A percentile compares a stretch with the other conserved stretches of the same genome.
These are phyloP conservation scores for Populus nigra DNA, from an alignment of 345 rosid species.

Conservation along the genomic window DNA sequence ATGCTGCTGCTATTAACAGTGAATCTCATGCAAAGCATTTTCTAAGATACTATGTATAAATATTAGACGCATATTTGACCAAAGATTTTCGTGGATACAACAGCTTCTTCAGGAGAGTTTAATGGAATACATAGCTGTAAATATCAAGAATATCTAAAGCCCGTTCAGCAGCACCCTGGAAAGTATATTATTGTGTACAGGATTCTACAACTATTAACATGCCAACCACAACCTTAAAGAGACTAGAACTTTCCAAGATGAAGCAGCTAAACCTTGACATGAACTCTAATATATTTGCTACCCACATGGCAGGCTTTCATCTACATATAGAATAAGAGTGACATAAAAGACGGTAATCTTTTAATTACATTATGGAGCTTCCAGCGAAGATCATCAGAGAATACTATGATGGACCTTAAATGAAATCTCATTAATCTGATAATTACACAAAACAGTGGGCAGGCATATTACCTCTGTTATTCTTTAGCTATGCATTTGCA, in stretches of 20 bases:
- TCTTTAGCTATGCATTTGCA: slow-evolving; percentile 63
- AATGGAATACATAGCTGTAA: not conserved
- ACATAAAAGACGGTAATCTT: not conserved
- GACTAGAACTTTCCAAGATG: slow-evolving; percentile 2
- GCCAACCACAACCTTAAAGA: slow-evolving; percentile 10
- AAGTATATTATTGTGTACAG: slow-evolving; percentile 14
- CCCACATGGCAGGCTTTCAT: slow-evolving; percentile 12
- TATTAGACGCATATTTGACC: not conserved
- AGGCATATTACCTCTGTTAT: slow-evolving; percentile 19
- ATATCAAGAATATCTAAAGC: slow-evolving; percentile 3
- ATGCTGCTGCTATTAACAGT: not conserved
- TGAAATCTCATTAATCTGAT: slow-evolving; percentile 3
- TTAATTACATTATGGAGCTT: slow-evolving; percentile 1
- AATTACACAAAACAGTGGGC: slow-evolving; percentile 7
- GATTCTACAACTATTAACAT: slow-evolving; percentile 24
- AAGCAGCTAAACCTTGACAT: slow-evolving; percentile 12
- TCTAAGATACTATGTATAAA: not conserved
- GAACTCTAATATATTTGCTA: slow-evolving; percentile 1
- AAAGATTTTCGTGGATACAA: not conserved
- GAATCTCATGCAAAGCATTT: too few relatives aligned
- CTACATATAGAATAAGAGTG: slow-evolving; percentile 13
- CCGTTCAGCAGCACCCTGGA: slow-evolving; percentile 8
- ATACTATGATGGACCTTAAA: slow-evolving; percentile 3
- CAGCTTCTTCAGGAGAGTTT: not conserved
- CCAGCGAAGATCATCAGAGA: slow-evolving; percentile 5